These are phyloP conservation scores for Cercospora janseana DNA, from an alignment of 2,329 filamentous ascomycete species.

Conservation along the genomic window DNA sequence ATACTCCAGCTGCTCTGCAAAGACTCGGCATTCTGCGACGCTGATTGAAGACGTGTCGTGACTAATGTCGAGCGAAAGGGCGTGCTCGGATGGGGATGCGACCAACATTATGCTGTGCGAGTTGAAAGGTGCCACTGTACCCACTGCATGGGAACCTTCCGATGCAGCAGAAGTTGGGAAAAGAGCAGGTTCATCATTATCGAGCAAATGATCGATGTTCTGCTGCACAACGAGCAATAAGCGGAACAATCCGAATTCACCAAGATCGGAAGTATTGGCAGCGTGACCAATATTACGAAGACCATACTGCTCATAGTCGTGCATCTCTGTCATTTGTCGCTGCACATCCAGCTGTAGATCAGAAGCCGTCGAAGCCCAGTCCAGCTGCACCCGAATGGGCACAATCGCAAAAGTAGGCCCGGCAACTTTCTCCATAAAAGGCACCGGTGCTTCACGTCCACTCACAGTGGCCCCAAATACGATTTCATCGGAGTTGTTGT, in stretches of 20 bases:
- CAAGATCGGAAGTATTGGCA: neutral
- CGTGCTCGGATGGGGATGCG: neutral
- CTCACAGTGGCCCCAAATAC: constrained; percentile 13
- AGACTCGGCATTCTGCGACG: constrained; percentile 5
- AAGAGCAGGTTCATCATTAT: no score
- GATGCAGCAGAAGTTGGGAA: no score
- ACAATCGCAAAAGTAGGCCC: constrained; percentile 19
- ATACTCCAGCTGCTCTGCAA: constrained; percentile 11
- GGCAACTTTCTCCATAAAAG: constrained; percentile 6
- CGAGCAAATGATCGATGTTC: no score
- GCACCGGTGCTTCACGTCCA: constrained; percentile 14
- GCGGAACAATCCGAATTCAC: constrained; percentile 54
- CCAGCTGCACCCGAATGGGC: constrained; percentile 13
- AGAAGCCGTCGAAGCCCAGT: neutral
- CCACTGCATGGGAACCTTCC: neutral
- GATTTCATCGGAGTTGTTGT: constrained; percentile 8
- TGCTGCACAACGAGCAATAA: constrained; percentile 52
- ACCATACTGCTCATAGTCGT: constrained; percentile 16
- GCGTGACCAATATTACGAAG: constrained; percentile 1
- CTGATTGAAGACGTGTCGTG: constrained; percentile 1
- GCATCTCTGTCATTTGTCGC: constrained; percentile 16
- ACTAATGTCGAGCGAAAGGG: constrained; percentile 1
- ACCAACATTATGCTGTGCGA: constrained; percentile 3
- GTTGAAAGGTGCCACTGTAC: neutral
- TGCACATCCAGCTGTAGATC: constrained; percentile 12